phyloP scores from a whole-genome alignment of 192 early-diverging fungal genomes.

The Rhizophagus clarus region DNA sequence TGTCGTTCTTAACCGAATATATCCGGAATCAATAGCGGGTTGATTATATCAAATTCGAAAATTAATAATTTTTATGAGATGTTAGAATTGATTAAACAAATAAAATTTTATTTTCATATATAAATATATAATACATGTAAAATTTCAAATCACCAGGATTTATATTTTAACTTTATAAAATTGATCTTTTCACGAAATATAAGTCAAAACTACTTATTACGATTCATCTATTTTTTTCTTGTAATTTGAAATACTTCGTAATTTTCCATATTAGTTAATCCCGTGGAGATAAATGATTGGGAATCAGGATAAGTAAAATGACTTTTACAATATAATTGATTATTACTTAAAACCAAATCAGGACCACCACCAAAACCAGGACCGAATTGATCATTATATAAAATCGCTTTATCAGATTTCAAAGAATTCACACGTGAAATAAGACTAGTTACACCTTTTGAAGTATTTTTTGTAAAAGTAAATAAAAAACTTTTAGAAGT shows the following conservation, averaged over 20 bases:
- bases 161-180: no score
- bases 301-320: not conserved
- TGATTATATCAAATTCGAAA: no score
- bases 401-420: not conserved
- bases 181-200: no score
- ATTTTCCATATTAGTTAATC: not conserved
- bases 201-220: no score
- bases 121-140: no score
- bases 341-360: not conserved
- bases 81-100: no score
- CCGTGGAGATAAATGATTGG: not conserved
- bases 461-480: not conserved
- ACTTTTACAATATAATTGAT: not conserved
- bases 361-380: not conserved
- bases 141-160: no score
- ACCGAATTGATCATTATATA: not conserved
- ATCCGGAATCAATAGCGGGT: no score
- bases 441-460: not conserved
- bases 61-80: no score
- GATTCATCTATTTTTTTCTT: not conserved
- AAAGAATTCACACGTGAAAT: not conserved
- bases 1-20: no score
- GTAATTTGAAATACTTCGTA: not conserved
- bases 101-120: no score
- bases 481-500: constrained; percentile 15